Conservation (phyloP, 495 filamentous ascomycete species). For the Tuber umbilicatum region DNA sequence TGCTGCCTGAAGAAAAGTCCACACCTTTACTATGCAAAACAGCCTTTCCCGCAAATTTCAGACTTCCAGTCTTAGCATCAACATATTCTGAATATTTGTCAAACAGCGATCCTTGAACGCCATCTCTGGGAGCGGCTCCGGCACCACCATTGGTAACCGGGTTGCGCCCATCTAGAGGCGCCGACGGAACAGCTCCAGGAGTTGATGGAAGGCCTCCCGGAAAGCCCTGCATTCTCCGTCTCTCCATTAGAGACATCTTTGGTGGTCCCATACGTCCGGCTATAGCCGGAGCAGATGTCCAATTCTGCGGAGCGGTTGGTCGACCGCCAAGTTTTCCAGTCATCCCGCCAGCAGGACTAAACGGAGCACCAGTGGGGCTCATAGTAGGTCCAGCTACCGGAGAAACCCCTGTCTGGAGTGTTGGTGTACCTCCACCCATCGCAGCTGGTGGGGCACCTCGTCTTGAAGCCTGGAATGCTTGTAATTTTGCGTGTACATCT, state of each 20-base stretch:
- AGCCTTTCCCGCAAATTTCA: constrained; percentile 91
- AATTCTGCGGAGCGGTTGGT: constrained; percentile 45
- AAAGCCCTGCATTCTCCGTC: constrained; percentile 33
- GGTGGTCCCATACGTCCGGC: constrained; percentile 39
- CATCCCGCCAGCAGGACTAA: constrained; percentile 22
- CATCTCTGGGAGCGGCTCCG: constrained; percentile 28
- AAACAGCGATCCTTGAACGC: constrained; percentile 57
- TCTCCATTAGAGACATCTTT: constrained; percentile 49
- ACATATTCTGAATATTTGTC: constrained; percentile 89
- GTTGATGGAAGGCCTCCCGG: constrained; percentile 18
- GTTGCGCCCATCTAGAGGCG: constrained; percentile 7
- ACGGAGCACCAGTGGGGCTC: constrained; percentile 20
- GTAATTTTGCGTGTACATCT: constrained; percentile 75
- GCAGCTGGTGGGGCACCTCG: constrained; percentile 48
- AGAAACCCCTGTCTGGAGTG: constrained; percentile 44
- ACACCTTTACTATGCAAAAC: constrained; percentile 80
- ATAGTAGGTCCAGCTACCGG: constrained; percentile 28
- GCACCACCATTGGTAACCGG: constrained; percentile 14
- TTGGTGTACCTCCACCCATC: constrained; percentile 16
- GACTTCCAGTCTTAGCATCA: constrained; percentile 79
- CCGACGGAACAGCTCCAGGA: constrained; percentile 18
- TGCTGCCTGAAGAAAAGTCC: constrained; percentile 80
- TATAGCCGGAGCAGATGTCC: constrained; percentile 50
- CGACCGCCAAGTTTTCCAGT: constrained; percentile 42
- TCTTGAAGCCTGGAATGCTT: constrained; percentile 63